Evolutionary conservation across 768 basidiomycete species (phyloP).

Genomic region (Suillus hirtellus): DNA sequence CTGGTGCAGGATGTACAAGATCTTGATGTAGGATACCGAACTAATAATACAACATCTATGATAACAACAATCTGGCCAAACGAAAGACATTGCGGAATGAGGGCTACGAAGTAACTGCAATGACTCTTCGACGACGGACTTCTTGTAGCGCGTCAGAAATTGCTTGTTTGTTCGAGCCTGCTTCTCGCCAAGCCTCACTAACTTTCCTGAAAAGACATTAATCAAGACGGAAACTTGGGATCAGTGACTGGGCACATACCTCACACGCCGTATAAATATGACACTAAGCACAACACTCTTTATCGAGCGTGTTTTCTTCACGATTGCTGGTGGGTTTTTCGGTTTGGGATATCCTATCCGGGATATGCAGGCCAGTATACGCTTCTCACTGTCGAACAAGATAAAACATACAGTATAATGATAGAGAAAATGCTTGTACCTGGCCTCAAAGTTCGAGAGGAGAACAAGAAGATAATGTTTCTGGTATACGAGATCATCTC

Average conservation of each 20-base stretch:
- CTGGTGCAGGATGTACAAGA: constrained; percentile 2
- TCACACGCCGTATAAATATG: constrained; percentile 63
- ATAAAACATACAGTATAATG: background rate
- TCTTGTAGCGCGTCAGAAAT: constrained; percentile 70
- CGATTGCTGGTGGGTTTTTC: constrained; percentile 36
- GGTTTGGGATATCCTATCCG: constrained; percentile 65
- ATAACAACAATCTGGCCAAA: constrained; percentile 1
- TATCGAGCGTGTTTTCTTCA: constrained; percentile 49
- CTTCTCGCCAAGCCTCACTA: constrained; percentile 63
- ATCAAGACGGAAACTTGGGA: background rate
- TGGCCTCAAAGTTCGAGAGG: constrained; percentile 68
- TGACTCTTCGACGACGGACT: constrained; percentile 54
- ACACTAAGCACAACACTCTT: constrained; percentile 58
- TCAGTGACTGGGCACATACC: constrained; percentile 42
- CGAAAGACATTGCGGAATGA: constrained; percentile 4
- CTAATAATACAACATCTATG: constrained; percentile 20
- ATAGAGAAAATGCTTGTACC: constrained; percentile 41
- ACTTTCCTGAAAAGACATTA: constrained; percentile 45
- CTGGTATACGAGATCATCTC: constrained; percentile 78
- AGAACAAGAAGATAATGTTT: constrained; percentile 83
- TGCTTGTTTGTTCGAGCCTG: constrained; percentile 59
- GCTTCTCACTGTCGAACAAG: constrained; percentile 54
- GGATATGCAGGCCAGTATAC: constrained; percentile 74
- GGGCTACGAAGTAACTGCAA: constrained; percentile 16
- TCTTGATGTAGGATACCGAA: constrained; percentile 14